Conservation (phyloP, 2,329 filamentous ascomycete genomes). For the Emmonsiellopsis sp. region DNA sequence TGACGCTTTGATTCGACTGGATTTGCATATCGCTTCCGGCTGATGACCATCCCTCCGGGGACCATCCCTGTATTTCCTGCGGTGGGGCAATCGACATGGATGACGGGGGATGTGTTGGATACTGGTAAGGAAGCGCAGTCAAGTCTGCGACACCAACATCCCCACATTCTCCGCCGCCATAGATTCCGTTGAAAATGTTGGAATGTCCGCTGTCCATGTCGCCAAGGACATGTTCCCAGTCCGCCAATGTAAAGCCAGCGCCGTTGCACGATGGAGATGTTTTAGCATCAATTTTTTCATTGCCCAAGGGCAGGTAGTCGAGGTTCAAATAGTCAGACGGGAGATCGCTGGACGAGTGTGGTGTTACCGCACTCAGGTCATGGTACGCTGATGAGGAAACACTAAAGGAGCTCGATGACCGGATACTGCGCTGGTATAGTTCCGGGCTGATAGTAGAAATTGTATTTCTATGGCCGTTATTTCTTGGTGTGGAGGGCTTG, state of each 20-base stretch:
- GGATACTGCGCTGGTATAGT: slow-evolving; percentile 9
- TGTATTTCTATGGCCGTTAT: not conserved
- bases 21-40: slow-evolving; percentile 26
- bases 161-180: slow-evolving; percentile 33
- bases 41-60: slow-evolving; percentile 30
- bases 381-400: slow-evolving; percentile 6
- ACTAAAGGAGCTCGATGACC: slow-evolving; percentile 11
- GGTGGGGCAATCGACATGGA: slow-evolving; percentile 5
- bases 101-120: not conserved
- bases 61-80: slow-evolving; percentile 26
- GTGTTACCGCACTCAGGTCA: slow-evolving; percentile 14
- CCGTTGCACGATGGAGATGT: slow-evolving; percentile 21
- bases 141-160: slow-evolving; percentile 17
- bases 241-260: slow-evolving; percentile 48
- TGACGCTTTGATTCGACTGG: slow-evolving; percentile 42
- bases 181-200: slow-evolving; percentile 59
- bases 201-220: slow-evolving; percentile 69
- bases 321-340: slow-evolving; percentile 36
- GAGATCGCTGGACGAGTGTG: slow-evolving; percentile 21
- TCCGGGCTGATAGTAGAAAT: slow-evolving; percentile 4
- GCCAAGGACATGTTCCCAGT: slow-evolving; percentile 76
- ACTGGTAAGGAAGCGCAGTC: slow-evolving; percentile 7
- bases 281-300: slow-evolving; percentile 25
- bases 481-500: slow-evolving; percentile 9
- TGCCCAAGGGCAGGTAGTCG: slow-evolving; percentile 46